Base-by-base conservation (phyloP, 148 eudicot genomes). In the Salicornia ramosissima region DNA sequence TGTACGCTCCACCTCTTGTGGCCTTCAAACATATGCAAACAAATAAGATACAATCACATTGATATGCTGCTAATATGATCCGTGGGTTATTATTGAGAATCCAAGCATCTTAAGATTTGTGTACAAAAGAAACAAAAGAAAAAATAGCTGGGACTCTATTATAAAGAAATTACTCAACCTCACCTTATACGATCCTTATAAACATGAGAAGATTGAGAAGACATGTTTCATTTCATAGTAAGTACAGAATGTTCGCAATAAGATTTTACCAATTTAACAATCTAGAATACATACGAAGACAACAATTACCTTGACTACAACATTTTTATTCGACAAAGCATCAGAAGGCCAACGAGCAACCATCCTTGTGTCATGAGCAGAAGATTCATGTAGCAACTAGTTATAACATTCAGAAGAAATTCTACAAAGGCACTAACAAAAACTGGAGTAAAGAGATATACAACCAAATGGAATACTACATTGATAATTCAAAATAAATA, bases 1-100 rank as follows among this genome's bases (percentile, higher is more conserved):
- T 93, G 83, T 77, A 83, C 63, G 98, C 98, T 82, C 98, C 98
- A 64, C 98, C 98, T 75, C 98, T 96, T 78, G 98, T 93, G 65
- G 96, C 98, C 98, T 93, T 83, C 78, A 68, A 84, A 74, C 68
- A 81, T 79, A 83, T 28, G 56, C 67, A 49, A 74, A 57, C 56
- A 75, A 72, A 71, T 49, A 65, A 62, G 57, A 45, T 26, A 46
- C 24, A 18, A 39, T 47, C 6, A 22, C 42, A 59, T 24, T 39
- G 30, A 57, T 39, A 71, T 19, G 21, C 26, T 19, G 21, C 26
- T 64, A 34, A 51, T 60, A 22, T 40, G 42, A 54, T 39, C n/a
- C 19, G 64, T 26, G 11, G 4, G 21, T 1, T 7, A n/a, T 51
- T 67, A 12, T 51, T 7, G 18, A 33, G 21, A 25, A 34, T 49